Percentiles rank a stretch among this genome's conserved stretches.
phyloP scores from a whole-genome alignment of 306 rosid species.

The Prunus mira region DNA sequence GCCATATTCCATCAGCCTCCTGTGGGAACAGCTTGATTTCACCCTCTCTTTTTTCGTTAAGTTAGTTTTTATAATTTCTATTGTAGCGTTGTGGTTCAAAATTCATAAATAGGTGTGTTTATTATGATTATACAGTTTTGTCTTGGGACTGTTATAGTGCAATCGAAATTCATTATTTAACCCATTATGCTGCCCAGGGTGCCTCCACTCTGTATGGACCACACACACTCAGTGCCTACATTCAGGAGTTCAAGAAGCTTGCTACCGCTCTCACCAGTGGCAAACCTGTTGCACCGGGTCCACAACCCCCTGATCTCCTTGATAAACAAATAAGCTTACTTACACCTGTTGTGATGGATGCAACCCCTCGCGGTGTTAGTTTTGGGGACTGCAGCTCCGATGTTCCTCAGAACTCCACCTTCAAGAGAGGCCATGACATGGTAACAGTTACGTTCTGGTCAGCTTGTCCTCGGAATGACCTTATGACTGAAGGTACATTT shows the following conservation, averaged over 20 bases:
- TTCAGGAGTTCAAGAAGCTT: slow-evolving; percentile 89
- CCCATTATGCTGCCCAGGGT: slow-evolving; percentile 47
- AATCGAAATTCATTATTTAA: not conserved
- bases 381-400: slow-evolving; percentile 73
- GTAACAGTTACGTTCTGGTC: slow-evolving; percentile 76
- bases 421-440: slow-evolving; percentile 49
- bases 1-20: not conserved
- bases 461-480: slow-evolving; percentile 89
- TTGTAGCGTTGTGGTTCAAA: not conserved
- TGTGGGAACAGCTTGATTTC: not conserved
- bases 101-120: not conserved
- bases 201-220: slow-evolving; percentile 93
- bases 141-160: not conserved
- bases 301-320: slow-evolving; percentile 82
- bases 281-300: slow-evolving; percentile 52
- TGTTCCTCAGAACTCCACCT: slow-evolving; percentile 64
- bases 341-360: slow-evolving; percentile 73
- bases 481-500: slow-evolving; percentile 90
- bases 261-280: slow-evolving; percentile 48
- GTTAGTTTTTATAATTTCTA: not conserved
- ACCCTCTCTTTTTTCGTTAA: not conserved
- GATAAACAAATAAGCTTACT: slow-evolving; percentile 71
- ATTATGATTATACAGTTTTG: not conserved
- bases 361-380: slow-evolving; percentile 52
- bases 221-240: slow-evolving; percentile 77